Percentiles rank a stretch among this genome's conserved stretches.
Conservation (phyloP, 1,139 yeast genomes). For the Protomyces pachydermus region DNA sequence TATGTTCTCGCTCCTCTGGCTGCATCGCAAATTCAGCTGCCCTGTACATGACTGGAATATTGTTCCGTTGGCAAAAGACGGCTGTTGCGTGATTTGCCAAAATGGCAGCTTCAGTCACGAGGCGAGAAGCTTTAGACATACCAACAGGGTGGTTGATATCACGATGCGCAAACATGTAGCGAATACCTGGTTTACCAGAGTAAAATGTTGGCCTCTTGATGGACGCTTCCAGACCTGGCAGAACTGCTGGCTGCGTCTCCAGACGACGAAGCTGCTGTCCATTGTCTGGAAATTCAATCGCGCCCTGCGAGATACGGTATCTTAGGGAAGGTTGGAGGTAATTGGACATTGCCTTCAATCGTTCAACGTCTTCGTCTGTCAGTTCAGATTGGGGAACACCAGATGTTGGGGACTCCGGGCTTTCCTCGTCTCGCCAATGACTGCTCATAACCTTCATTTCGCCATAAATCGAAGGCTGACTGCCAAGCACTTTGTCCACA, state of each 20-base stretch:
- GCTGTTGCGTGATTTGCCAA: slow-evolving; percentile 63
- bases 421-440: background rate
- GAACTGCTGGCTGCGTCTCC: slow-evolving; percentile 3
- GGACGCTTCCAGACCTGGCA: slow-evolving; percentile 1
- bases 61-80: slow-evolving; percentile 44
- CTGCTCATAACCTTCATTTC: background rate
- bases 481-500: slow-evolving; percentile 43
- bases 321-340: slow-evolving; percentile 24
- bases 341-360: slow-evolving; percentile 29
- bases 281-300: slow-evolving; percentile 5
- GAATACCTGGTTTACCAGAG: slow-evolving; percentile 14
- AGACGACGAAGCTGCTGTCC: background rate
- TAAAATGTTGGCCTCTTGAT: slow-evolving; percentile 2
- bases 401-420: background rate
- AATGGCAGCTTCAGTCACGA: slow-evolving; percentile 27
- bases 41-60: slow-evolving; percentile 57
- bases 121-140: slow-evolving; percentile 5
- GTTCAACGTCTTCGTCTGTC: background rate
- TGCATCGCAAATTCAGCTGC: slow-evolving; percentile 41
- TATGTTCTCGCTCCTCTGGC: background rate
- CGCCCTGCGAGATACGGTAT: slow-evolving; percentile 7
- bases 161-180: background rate
- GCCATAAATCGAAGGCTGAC: background rate
- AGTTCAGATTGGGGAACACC: background rate
- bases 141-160: background rate